Base-by-base conservation (phyloP, 208 protist genomes). In the Angomonas deanei region DNA sequence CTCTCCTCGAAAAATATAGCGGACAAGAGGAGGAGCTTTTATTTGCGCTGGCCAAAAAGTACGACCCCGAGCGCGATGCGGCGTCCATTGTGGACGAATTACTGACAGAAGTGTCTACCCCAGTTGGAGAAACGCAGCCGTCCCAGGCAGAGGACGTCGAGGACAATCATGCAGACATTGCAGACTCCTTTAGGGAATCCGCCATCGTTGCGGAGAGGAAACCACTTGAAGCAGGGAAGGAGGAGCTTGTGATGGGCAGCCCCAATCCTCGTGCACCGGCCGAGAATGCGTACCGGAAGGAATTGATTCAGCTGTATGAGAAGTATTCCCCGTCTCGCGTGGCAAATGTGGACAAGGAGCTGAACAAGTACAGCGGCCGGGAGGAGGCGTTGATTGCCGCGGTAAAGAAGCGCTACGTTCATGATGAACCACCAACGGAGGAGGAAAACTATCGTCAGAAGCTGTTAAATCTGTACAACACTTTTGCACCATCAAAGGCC, bases 301-400 rank as follows among this genome's bases (percentile, higher is more conserved):
- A 66, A 6, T 31, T 85, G 1, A 49, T 68, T 10, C 48, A 49
- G 2, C 27, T 83, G 1, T 86, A 79, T 34, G 50, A 78, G 24
- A 31, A 17, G n/a, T 72, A 91, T 66, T 77, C 76, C 4, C 82
- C 82, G 0, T 31, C 47, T 11, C 80, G 77, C 3, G 46, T 82
- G 2, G 47, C n/a, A 17, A 58, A 64, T 15, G 71, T 83, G 19
- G 56, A 76, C 17, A 38, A 70, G 17, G 72, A 82, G 39, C 67
- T 86, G n/a, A 58, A 56, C 8, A 74, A 76, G 62, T 75, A 86
- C 55, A 55, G 59, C 15, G 80, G 76, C 0, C 64, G 63, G 6
- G 81, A 88, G 53, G 74, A 84, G 57, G 71, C 59, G 38, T 28
- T 84, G 3, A 60, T 89, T 1, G 32, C 60, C 23, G 64, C 57